These are phyloP conservation scores for Pistacia integerrima DNA, from an alignment of 345 rosid species.

Conservation along the genomic window DNA sequence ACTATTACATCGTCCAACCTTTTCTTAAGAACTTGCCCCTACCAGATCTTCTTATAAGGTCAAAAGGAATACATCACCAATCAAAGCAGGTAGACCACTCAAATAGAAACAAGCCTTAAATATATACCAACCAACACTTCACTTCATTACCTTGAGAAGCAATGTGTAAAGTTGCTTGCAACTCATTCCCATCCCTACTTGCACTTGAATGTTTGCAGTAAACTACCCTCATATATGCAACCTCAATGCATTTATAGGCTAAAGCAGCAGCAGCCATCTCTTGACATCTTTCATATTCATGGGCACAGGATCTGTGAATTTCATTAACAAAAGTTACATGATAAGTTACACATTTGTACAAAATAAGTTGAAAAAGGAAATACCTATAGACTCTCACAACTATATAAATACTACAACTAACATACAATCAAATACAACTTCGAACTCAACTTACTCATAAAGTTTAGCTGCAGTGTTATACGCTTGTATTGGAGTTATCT, in stretches of 20 bases:
- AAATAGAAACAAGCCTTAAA: conserved; percentile 9
- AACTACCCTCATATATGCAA: conserved; percentile 69
- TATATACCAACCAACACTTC: conserved; percentile 2
- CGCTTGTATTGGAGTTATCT: conserved; percentile 46
- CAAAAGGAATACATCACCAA: not conserved
- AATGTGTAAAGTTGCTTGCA: conserved; percentile 51
- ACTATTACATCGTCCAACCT: not conserved
- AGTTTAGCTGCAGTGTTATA: conserved; percentile 65
- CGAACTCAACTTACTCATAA: conserved; percentile 57
- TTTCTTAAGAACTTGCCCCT: conserved; percentile 2
- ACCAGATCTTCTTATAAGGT: conserved; percentile 1
- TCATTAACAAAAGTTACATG: not conserved
- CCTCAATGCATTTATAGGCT: conserved; percentile 88
- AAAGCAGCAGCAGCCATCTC: conserved; percentile 82
- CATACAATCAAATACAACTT: not conserved
- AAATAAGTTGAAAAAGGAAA: not conserved
- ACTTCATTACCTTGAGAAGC: conserved; percentile 57
- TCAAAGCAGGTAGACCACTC: not conserved
- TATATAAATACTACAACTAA: not conserved
- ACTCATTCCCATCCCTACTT: conserved; percentile 52
- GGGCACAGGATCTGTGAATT: conserved; percentile 65
- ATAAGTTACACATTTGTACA: not conserved
- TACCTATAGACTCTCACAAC: not conserved
- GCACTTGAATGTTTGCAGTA: conserved; percentile 44
- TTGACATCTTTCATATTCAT: conserved; percentile 54